A percentile compares a stretch with the other conserved stretches of the same genome.
Conservation (phyloP, 2,329 filamentous ascomycete species). For the Cadophora malorum region DNA sequence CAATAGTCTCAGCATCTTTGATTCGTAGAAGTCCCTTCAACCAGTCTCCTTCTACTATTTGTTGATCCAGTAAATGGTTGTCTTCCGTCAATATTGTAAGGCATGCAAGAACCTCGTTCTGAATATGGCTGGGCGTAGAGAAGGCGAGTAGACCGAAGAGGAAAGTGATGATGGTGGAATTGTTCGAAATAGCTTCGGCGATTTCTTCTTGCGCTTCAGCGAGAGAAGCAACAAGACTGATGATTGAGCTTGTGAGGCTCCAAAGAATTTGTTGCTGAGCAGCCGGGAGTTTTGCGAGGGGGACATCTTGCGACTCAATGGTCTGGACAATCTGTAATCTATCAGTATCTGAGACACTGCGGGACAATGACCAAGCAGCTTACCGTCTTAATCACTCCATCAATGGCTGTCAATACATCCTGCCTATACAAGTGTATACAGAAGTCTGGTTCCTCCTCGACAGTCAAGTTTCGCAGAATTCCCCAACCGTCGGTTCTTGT, state of each 20-base stretch:
- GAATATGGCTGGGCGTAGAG: slow-evolving; percentile 47
- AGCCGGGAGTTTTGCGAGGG: slow-evolving; percentile 57
- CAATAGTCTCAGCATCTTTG: slow-evolving; percentile 54
- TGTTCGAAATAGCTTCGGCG: slow-evolving; percentile 58
- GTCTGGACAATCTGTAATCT: slow-evolving; percentile 42
- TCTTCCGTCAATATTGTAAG: slow-evolving; percentile 67
- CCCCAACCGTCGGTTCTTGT: slow-evolving; percentile 72
- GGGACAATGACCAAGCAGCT: slow-evolving; percentile 37
- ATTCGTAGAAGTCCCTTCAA: slow-evolving; percentile 58
- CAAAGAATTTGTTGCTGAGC: slow-evolving; percentile 60
- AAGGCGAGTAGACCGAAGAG: slow-evolving; percentile 59
- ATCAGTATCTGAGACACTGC: slow-evolving; percentile 23
- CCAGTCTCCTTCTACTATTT: slow-evolving; percentile 56
- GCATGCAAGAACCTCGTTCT: slow-evolving; percentile 58
- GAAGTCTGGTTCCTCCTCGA: slow-evolving; percentile 71
- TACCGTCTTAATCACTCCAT: slow-evolving; percentile 61
- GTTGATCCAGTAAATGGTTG: slow-evolving; percentile 58
- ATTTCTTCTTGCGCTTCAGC: slow-evolving; percentile 67
- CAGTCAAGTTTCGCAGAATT: slow-evolving; percentile 65
- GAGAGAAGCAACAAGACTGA: slow-evolving; percentile 59
- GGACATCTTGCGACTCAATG: slow-evolving; percentile 45
- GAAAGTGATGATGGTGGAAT: slow-evolving; percentile 57
- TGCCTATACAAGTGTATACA: slow-evolving; percentile 68
- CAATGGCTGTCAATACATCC: slow-evolving; percentile 66
- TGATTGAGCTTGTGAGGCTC: slow-evolving; percentile 60